Evolutionary conservation across 345 rosid genomes (phyloP), one percentile per base, ranked within the genome.

Genomic region (Populus ilicifolia): DNA sequence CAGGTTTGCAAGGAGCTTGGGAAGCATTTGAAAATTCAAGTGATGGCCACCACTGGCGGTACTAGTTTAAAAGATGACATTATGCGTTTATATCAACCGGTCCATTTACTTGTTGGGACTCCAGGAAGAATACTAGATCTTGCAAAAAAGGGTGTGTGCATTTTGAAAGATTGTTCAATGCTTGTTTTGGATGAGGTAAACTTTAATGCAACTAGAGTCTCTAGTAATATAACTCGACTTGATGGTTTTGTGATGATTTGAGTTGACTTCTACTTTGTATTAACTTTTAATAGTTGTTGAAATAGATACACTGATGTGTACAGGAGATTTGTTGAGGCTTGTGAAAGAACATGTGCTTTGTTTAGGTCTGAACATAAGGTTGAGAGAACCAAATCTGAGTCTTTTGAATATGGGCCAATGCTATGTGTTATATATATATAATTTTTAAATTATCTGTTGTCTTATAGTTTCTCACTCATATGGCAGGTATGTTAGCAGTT

Each of bases 1-100:
- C 99, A 96, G 78, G 98, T 96, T 35, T 96, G 99, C 74, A 96
- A 96, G 89, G 99, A 96, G 90, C 97, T 96, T 21, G 96, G 97
- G 44, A 96, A 96, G 80, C 89, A 96, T 83, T 84, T 96, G 90
- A 80, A 94, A 76, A 92, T 96, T 81, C 97, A 94, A 84, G 96
- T 96, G 64, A 96, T 94, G 99, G 98, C 94, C 66, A 96, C 99
- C 69, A 96, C 99, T 13, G 99, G 99, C 12, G 99, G 99, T 75
- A 96, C 99, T 69, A 96, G 99, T 84, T 87, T 96, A 63, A 96
- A 92, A 89, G 99, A 96, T 89, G 99, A 96, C 86, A 94, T 96
- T 77, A 94, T 96, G 98, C 95, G 99, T 36, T 83, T 96, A 80
- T 90, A 96, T 84, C 99, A 96, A 75, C 99, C 99, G 27, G 98